Base-by-base conservation (phyloP, 73 alveolate genomes). In the Paramecium octaurelia region DNA sequence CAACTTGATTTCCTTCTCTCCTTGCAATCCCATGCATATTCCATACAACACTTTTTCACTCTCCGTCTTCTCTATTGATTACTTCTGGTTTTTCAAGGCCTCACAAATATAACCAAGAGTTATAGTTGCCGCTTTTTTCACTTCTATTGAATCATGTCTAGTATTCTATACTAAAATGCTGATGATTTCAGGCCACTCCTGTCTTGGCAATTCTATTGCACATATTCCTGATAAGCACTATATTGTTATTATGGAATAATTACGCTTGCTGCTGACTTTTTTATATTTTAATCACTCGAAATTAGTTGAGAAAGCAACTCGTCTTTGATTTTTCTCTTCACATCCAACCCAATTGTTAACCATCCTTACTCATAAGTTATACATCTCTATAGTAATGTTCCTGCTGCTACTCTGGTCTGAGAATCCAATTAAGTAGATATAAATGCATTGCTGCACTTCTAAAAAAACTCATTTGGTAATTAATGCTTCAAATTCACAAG, bases 51-150 rank as follows among this genome's bases (percentile, higher is more conserved):
- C 57, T 35, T 48, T 80, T 48, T 80, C 91, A 24, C 64, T 43
- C 21, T 80, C 91, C 0, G 43, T 48, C 23, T 40, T 40, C 2
- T 27, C 50, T 24, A 80, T 44, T 6, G 91, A 21, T 48, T 80
- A 80, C n/a, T 80, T 80, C 27, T 48, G 23, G 23, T 80, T 80
- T 43, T 80, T 80, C 12, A 80, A 64, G 3, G 91, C 70, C 48
- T 80, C 91, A 80, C 91, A 80, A 44, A 80, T 80, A 23, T 80
- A 48, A 23, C 91, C 91, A 38, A 80, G 57, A 24, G 91, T 80
- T 20, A 80, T 34, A 24, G 57, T 80, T 18, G 91, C 70, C 23
- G 91, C 91, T 80, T 80, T 80, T 80, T 48, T 80, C 3, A 80
- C 29, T 31, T 80, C 75, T 18, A 31, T 48, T 14, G 46, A 23